Evolutionary conservation across 352 stramenopile species (phyloP), one percentile per base, ranked within the genome.

Genomic region (Bremia lactucae): DNA sequence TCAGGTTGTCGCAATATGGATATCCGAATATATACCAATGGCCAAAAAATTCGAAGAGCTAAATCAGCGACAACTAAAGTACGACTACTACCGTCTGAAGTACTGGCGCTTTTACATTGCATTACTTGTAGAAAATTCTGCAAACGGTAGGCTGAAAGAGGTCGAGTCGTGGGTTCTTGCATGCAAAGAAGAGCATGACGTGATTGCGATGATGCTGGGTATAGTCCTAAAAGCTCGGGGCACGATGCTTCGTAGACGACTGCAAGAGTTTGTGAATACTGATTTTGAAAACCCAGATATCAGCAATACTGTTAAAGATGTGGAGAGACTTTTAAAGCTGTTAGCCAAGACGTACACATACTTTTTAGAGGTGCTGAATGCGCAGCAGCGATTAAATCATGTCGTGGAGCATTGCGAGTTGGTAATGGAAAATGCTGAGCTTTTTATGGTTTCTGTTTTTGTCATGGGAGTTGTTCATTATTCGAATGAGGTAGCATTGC

Each of bases 41-140:
- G 58, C 63, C 5, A 88, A 88, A 46, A 84, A 81, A 41, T 88
- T 86, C 47, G 75, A 88, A 34, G 75, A 84, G 36, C 53, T 88
- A 21, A 88, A 88, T 46, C 75, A 88, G 42, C 70, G 75, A 7
- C 75, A 88, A 50, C 70, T 83, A 52, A 88, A 88, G 59, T 88
- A 82, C 35, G 75, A 88, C 26, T 54, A 59, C 46, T 67, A 71
- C 25, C 72, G 78, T 0, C 56, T 91, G n/a, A 88, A 88, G 42
- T 91, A 91, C 40, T 81, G 71, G 57, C 38, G 55, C 3, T 85
- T 82, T 38, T 84, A 83, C 43, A 52, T 86, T 3, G 42, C 47
- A 1, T 13, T 87, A 8, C 49, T 91, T 2, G 39, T 66, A 35
- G 66, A 84, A 28, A 74, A 57, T 16, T 48, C 61, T 2, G 68